Conservation (phyloP, 2,329 filamentous ascomycete genomes). For the Cercospora sojina region DNA sequence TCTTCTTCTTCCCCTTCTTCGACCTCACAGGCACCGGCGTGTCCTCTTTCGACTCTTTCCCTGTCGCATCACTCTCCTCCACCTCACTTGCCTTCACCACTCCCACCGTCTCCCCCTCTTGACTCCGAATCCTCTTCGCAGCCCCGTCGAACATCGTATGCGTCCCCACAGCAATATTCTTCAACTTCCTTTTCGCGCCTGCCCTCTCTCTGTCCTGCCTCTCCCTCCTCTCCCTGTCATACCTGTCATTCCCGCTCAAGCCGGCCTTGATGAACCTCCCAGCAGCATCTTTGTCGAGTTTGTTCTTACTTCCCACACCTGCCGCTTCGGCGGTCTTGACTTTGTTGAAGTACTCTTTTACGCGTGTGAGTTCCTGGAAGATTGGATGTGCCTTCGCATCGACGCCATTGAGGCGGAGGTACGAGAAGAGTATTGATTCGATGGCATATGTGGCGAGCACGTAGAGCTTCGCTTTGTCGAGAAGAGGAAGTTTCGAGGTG, state of each 20-base stretch:
- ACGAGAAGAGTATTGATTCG: conserved; percentile 84
- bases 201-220: conserved; percentile 39
- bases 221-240: conserved; percentile 44
- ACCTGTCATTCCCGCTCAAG: conserved; percentile 56
- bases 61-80: conserved; percentile 13
- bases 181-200: conserved; percentile 40
- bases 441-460: conserved; percentile 85
- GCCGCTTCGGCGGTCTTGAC: conserved; percentile 69
- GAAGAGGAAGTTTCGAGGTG: conserved; percentile 77
- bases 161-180: conserved; percentile 36
- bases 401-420: conserved; percentile 73
- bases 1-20: conserved; percentile 12
- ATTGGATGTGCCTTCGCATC: conserved; percentile 83
- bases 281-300: conserved; percentile 71
- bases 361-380: conserved; percentile 78
- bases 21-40: conserved; percentile 7
- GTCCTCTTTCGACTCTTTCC: background rate
- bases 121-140: conserved; percentile 37
- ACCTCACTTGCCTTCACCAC: conserved; percentile 21
- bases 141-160: conserved; percentile 38
- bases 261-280: conserved; percentile 79
- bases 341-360: conserved; percentile 90
- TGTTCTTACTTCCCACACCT: conserved; percentile 49
- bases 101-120: conserved; percentile 22
- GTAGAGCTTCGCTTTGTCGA: conserved; percentile 93